These are phyloP conservation scores for Withania somnifera DNA, from an alignment of 305 asterid genomes.

Conservation along the genomic window DNA sequence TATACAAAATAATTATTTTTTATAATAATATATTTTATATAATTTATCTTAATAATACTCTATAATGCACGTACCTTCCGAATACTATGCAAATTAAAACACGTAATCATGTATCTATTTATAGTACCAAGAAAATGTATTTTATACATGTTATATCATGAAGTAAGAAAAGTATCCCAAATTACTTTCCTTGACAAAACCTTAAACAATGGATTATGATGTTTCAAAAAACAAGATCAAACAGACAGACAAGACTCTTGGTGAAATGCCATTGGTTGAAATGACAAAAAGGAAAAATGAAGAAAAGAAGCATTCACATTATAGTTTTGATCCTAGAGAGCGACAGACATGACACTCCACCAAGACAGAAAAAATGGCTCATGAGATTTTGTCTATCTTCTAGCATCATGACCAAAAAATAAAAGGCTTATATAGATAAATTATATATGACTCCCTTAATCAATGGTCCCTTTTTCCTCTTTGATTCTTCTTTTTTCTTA, in stretches of 20 bases:
- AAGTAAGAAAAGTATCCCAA: neutral
- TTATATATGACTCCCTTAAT: neutral
- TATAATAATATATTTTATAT: no score
- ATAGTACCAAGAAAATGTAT: neutral
- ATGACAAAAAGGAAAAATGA: neutral
- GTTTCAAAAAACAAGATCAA: slow-evolving; percentile 1
- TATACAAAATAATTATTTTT: no score
- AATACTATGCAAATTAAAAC: neutral
- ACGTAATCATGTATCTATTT: neutral
- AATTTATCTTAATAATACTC: no score
- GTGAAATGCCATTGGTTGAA: neutral
- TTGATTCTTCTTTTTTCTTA: neutral
- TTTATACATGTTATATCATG: neutral
- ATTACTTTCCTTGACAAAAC: neutral
- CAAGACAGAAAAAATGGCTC: neutral
- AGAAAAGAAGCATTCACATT: neutral
- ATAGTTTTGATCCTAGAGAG: neutral
- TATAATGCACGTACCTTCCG: neutral
- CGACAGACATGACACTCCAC: neutral
- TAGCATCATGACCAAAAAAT: neutral
- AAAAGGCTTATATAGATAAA: neutral
- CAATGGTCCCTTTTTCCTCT: neutral
- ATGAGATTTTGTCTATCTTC: neutral
- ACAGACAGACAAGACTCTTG: neutral
- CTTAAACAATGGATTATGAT: neutral